Percentiles rank a stretch among this genome's conserved stretches.
These are phyloP conservation scores for Hyaloraphidium curvatum DNA, from an alignment of 192 early-diverging fungal species.

Conservation along the genomic window DNA sequence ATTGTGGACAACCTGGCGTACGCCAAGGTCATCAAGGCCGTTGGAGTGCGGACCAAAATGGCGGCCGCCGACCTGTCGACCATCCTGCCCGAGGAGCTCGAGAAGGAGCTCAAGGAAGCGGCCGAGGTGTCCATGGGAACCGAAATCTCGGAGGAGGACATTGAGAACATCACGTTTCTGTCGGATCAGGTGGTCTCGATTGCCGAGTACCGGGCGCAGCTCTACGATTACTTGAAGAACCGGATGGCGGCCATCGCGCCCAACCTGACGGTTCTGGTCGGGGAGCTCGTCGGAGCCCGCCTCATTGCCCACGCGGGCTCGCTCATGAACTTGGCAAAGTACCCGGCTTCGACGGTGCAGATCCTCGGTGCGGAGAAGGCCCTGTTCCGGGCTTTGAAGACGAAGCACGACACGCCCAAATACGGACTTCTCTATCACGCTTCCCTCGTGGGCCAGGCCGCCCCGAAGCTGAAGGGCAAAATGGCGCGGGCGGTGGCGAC, in stretches of 20 bases:
- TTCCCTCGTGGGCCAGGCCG: constrained; percentile 2
- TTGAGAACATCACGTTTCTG: constrained; percentile 81
- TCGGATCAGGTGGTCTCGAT: constrained; percentile 94
- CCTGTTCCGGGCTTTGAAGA: constrained; percentile 50
- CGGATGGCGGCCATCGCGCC: constrained; percentile 83
- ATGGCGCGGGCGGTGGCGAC: constrained; percentile 85
- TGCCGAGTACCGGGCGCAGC: constrained; percentile 81
- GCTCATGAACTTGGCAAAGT: constrained; percentile 91
- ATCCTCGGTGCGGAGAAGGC: constrained; percentile 99
- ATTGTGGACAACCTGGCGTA: constrained; percentile 90
- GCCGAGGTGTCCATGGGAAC: constrained; percentile 99
- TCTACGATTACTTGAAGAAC: constrained; percentile 95
- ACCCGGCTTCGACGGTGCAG: constrained; percentile 96
- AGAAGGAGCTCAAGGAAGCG: constrained; percentile 82
- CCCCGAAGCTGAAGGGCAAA: constrained; percentile 92
- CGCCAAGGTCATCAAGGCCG: constrained; percentile 69
- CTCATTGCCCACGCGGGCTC: constrained; percentile 94
- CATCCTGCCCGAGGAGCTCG: constrained; percentile 81
- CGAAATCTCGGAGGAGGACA: constrained; percentile 90
- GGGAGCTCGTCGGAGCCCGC: constrained; percentile 95
- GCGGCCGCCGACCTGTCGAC: constrained; percentile 53
- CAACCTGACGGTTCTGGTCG: constrained; percentile 82
- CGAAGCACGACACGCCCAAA: constrained; percentile 6
- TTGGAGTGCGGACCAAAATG: constrained; percentile 78
- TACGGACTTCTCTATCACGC: constrained; percentile 5